Percentiles rank a stretch among this genome's conserved stretches.
Evolutionary conservation across 2,329 filamentous ascomycete genomes (phyloP).

Genomic region (Cladosporium sp.): DNA sequence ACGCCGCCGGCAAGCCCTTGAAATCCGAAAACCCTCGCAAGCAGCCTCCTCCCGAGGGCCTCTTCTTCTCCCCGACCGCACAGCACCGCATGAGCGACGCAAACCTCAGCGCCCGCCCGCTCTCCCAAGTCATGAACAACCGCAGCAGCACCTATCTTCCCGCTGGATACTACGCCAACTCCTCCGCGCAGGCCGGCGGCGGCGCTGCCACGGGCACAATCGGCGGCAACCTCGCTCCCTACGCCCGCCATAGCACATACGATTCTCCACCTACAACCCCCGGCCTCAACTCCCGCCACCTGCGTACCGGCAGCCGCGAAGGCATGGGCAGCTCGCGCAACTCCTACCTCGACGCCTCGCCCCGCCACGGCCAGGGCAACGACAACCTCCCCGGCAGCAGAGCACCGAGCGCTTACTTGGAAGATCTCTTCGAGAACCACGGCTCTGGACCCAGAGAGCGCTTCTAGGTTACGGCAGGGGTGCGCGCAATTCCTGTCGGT

Average conservation of each 20-base stretch:
- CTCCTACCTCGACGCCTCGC: slow-evolving; percentile 18
- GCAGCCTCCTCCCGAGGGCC: slow-evolving; percentile 58
- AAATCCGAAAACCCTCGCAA: slow-evolving; percentile 27
- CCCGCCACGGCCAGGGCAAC: slow-evolving; percentile 21
- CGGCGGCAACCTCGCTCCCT: slow-evolving; percentile 34
- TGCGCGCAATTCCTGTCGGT: background rate
- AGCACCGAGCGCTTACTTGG: slow-evolving; percentile 83
- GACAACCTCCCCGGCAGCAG: slow-evolving; percentile 64
- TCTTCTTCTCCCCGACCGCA: slow-evolving; percentile 96
- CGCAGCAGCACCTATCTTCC: slow-evolving; percentile 80
- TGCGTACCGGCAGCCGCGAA: slow-evolving; percentile 17
- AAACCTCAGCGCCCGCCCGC: slow-evolving; percentile 9
- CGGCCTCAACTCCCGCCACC: slow-evolving; percentile 15
- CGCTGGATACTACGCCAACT: slow-evolving; percentile 83
- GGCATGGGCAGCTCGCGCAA: slow-evolving; percentile 17
- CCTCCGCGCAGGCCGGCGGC: slow-evolving; percentile 48
- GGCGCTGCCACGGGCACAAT: slow-evolving; percentile 40
- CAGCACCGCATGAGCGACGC: slow-evolving; percentile 41
- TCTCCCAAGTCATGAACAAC: slow-evolving; percentile 32
- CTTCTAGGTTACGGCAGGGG: background rate
- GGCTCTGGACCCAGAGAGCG: slow-evolving; percentile 31
- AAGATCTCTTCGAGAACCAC: slow-evolving; percentile 82
- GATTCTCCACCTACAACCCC: slow-evolving; percentile 26
- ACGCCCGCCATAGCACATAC: slow-evolving; percentile 25
- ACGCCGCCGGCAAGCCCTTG: slow-evolving; percentile 35